A percentile compares a stretch with the other conserved stretches of the same genome.
Conservation (phyloP, 768 basidiomycete species). For the Cystoderma amianthinum region DNA sequence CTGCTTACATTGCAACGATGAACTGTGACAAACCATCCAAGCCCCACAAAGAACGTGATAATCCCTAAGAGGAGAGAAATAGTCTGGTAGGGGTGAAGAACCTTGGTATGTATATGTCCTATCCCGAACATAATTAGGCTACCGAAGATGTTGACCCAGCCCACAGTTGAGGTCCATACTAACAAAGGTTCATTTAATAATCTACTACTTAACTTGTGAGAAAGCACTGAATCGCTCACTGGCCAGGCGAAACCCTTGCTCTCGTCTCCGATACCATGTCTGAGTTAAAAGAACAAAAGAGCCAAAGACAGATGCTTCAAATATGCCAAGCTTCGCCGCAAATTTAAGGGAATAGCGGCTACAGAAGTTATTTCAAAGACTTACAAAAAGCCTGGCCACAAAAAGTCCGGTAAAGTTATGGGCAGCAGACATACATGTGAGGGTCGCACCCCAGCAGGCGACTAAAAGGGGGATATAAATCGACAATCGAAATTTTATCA, state of each 20-base stretch:
- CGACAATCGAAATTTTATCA: slow-evolving; percentile 23
- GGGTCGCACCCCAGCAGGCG: slow-evolving; percentile 23
- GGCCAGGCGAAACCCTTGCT: slow-evolving; percentile 24
- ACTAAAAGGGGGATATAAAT: slow-evolving; percentile 22
- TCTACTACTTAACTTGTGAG: too few species aligned
- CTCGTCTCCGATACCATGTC: slow-evolving; percentile 27
- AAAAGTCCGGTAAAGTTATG: slow-evolving; percentile 20
- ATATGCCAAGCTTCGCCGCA: slow-evolving; percentile 21
- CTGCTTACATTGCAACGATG: slow-evolving; percentile 7
- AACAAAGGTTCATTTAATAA: too few species aligned
- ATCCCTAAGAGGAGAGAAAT: slow-evolving; percentile 18
- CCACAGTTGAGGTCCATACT: slow-evolving; percentile 24
- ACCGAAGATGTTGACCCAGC: slow-evolving; percentile 26
- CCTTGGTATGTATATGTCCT: slow-evolving; percentile 19
- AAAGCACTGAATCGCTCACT: slow-evolving; percentile 8
- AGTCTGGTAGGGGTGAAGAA: slow-evolving; percentile 19
- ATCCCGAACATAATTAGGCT: slow-evolving; percentile 28
- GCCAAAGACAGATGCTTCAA: slow-evolving; percentile 22
- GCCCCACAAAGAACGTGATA: neutral
- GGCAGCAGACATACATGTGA: slow-evolving; percentile 23
- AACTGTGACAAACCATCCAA: neutral
- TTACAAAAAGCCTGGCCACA: slow-evolving; percentile 22
- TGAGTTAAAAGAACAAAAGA: slow-evolving; percentile 24
- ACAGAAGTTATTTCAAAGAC: slow-evolving; percentile 3
- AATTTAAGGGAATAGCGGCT: neutral